A percentile compares a stretch with the other conserved stretches of the same genome.
Conservation (phyloP, 2,329 filamentous ascomycete genomes). For the Colletotrichum tanaceti region DNA sequence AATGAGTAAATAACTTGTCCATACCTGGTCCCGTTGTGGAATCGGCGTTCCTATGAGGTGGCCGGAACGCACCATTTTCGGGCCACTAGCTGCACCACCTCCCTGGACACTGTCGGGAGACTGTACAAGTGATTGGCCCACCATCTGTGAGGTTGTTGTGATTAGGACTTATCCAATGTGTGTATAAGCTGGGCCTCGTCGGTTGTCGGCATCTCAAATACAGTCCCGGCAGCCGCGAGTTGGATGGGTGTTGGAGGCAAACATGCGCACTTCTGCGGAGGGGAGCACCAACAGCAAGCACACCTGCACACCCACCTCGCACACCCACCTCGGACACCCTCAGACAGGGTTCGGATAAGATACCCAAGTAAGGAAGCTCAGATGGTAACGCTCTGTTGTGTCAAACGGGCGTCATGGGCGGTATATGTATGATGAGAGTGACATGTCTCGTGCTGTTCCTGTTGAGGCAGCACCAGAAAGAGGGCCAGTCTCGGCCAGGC, state of each 20-base stretch:
- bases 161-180: not conserved
- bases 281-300: too few relatives aligned
- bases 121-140: not conserved
- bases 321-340: not conserved
- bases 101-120: not conserved
- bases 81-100: not conserved
- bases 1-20: not conserved
- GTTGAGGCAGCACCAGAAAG: not conserved
- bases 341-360: slow-evolving; percentile 4
- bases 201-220: not conserved
- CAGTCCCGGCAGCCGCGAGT: not conserved
- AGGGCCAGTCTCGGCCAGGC: not conserved
- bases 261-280: not conserved
- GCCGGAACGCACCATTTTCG: not conserved
- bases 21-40: not conserved
- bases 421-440: not conserved
- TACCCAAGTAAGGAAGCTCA: not conserved
- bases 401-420: not conserved
- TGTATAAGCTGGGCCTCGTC: not conserved
- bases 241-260: not conserved
- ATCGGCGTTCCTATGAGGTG: not conserved
- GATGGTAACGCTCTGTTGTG: not conserved
- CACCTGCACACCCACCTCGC: not conserved
- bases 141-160: not conserved
- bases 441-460: not conserved